Percentiles rank a stretch among this genome's conserved stretches.
These are phyloP conservation scores for Leucosporidium yakuticum DNA, from an alignment of 768 basidiomycete genomes.

Conservation along the genomic window DNA sequence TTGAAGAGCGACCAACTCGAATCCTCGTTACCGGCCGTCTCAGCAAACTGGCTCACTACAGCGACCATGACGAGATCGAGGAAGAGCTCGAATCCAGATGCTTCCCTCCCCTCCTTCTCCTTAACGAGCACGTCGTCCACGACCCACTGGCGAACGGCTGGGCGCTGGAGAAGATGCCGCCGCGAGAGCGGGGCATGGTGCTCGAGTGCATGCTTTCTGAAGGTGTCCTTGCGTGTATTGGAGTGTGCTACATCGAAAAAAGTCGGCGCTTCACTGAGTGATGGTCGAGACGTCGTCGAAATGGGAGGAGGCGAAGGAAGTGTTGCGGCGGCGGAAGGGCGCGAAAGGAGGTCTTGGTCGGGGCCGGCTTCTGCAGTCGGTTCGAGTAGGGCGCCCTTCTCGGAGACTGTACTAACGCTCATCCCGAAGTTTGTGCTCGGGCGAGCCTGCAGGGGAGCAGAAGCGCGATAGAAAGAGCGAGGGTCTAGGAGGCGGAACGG, in stretches of 20 bases:
- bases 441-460: too few species aligned
- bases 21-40: conserved; percentile 38
- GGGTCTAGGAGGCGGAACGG: too few species aligned
- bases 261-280: background rate
- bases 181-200: background rate
- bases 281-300: background rate
- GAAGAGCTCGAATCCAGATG: conserved; percentile 44
- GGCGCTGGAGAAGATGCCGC: conserved; percentile 7
- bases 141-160: conserved; percentile 7
- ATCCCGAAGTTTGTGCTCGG: too few species aligned
- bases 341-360: background rate
- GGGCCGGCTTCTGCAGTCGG: too few species aligned
- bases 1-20: conserved; percentile 1
- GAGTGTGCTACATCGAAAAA: conserved; percentile 13
- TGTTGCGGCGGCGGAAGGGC: background rate
- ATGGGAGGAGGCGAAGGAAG: background rate
- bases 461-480: too few species aligned
- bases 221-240: background rate
- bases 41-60: conserved; percentile 43
- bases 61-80: conserved; percentile 45
- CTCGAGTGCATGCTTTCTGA: background rate
- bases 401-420: too few species aligned
- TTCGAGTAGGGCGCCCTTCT: too few species aligned
- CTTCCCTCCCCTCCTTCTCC: conserved; percentile 3
- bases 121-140: background rate